A percentile compares a stretch with the other conserved stretches of the same genome.
These are phyloP conservation scores for Moniliella sp. DNA, from an alignment of 1,284 basidiomycete species.

Conservation along the genomic window DNA sequence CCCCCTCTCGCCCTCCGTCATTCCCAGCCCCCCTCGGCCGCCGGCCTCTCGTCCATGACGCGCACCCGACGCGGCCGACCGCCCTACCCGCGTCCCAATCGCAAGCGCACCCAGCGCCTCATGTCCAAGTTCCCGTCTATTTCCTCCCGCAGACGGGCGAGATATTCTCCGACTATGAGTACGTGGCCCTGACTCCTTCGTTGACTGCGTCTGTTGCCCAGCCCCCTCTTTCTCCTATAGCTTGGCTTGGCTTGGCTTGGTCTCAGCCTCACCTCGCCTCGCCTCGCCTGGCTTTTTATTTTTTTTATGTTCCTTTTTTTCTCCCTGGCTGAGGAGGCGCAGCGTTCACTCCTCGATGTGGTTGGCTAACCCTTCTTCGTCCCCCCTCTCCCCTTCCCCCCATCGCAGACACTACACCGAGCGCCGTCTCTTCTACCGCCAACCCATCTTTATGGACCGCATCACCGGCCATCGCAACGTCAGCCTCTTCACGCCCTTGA, in stretches of 20 bases:
- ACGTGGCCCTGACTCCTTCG: constrained; percentile 3
- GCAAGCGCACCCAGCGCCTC: not conserved
- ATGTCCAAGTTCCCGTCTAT: constrained; percentile 10
- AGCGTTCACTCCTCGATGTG: not conserved
- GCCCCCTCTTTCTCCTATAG: not conserved
- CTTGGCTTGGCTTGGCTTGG: not conserved
- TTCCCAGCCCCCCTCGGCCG: no score
- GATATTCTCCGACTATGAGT: constrained; percentile 30
- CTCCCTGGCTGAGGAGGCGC: constrained; percentile 1
- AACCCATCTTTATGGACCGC: constrained; percentile 81
- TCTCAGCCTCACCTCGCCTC: not conserved
- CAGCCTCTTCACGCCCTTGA: no score
- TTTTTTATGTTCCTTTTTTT: constrained; percentile 1
- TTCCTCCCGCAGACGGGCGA: constrained; percentile 27
- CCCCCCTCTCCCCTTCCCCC: constrained; percentile 2
- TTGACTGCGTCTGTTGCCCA: no score
- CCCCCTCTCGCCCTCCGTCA: no score
- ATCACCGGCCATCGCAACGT: constrained; percentile 85
- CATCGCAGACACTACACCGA: constrained; percentile 56
- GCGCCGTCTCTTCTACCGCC: constrained; percentile 74
- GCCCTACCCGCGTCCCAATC: not conserved
- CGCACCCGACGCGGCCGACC: not conserved
- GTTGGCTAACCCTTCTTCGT: constrained; percentile 4
- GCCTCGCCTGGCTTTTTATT: not conserved
- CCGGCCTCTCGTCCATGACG: no score